phyloP scores from a whole-genome alignment of 306 rosid species.

The Senna tora region DNA sequence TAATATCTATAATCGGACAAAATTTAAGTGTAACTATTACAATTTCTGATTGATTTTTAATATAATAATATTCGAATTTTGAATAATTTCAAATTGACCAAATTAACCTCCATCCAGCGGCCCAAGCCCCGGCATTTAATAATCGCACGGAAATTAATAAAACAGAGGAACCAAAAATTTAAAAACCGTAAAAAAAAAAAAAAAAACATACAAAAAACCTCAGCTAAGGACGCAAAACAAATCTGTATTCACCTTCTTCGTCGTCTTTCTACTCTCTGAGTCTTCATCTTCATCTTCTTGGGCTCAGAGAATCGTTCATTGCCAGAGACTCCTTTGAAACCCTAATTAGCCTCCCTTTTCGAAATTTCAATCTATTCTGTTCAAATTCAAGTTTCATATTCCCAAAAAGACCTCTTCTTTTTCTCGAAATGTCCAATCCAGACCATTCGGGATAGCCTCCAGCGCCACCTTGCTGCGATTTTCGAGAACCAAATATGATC shows the following conservation, averaged over 20 bases:
- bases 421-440: conserved; percentile 33
- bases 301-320: background rate
- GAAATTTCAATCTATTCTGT: background rate
- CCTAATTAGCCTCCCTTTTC: background rate
- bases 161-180: conserved; percentile 8
- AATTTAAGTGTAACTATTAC: too few species aligned
- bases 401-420: conserved; percentile 45
- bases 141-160: conserved; percentile 42
- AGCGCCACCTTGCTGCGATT: conserved; percentile 29
- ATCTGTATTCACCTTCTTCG: background rate
- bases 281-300: conserved; percentile 15
- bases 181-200: background rate
- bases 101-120: conserved; percentile 33
- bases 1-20: too few species aligned
- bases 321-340: background rate
- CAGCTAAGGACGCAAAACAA: background rate
- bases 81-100: conserved; percentile 3
- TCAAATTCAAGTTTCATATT: background rate
- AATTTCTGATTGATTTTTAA: too few species aligned
- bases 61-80: background rate
- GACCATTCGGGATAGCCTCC: conserved; percentile 25
- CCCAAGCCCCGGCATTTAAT: conserved; percentile 46
- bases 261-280: background rate
- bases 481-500: conserved; percentile 58
- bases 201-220: background rate